Evolutionary conservation across 805 yeast genomes (phyloP).

Genomic region (Saturnispora zaruensis): DNA sequence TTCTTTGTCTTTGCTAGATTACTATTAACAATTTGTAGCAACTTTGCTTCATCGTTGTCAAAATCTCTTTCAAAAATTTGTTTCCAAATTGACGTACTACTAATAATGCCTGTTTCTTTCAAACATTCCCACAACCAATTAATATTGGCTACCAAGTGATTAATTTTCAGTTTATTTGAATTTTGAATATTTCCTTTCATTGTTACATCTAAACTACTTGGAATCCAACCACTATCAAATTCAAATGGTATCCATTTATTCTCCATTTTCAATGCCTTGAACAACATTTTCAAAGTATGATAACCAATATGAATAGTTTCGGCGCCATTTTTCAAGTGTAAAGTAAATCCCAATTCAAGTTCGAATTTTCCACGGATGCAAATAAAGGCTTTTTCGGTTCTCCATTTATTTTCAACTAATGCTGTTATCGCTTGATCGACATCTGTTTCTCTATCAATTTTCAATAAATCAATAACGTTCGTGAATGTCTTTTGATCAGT

Average conservation of each 20-base stretch:
- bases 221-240: slow-evolving; percentile 26
- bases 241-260: slow-evolving; percentile 23
- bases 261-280: slow-evolving; percentile 31
- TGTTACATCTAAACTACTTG: slow-evolving; percentile 15
- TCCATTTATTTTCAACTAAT: slow-evolving; percentile 24
- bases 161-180: slow-evolving; percentile 37
- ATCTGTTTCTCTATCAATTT: slow-evolving; percentile 22
- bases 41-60: background rate
- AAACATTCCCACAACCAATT: slow-evolving; percentile 42
- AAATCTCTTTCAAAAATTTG: background rate
- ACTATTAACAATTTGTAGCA: background rate
- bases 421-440: slow-evolving; percentile 25
- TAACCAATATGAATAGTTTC: slow-evolving; percentile 15
- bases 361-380: slow-evolving; percentile 27
- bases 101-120: slow-evolving; percentile 14
- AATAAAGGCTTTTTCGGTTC: slow-evolving; percentile 13
- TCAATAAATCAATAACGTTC: slow-evolving; percentile 40
- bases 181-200: slow-evolving; percentile 22
- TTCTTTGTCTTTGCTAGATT: background rate
- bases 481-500: slow-evolving; percentile 26
- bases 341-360: slow-evolving; percentile 24
- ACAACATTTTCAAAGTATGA: slow-evolving; percentile 22
- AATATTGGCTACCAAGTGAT: slow-evolving; percentile 38
- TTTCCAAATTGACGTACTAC: slow-evolving; percentile 5
- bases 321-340: slow-evolving; percentile 8